Base-by-base conservation (phyloP, 192 early-diverging fungal species). In the Backusella australiensis region DNA sequence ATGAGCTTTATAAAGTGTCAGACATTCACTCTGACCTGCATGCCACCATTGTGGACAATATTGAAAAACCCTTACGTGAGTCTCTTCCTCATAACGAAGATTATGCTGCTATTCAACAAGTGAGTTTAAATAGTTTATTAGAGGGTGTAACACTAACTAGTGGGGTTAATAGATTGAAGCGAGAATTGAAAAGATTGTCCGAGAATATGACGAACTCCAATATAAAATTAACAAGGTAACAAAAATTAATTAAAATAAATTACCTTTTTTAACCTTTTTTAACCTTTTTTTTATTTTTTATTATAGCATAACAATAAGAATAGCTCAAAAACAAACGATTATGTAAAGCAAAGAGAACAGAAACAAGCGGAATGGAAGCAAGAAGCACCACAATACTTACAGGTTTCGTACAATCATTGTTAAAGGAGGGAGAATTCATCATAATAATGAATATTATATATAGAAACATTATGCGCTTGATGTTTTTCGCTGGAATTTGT, bases 11-110 rank as follows among this genome's bases (percentile, higher is more conserved):
- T 5, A 76, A 80, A 44, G 68, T 77, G 44, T 46, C 76, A 21
- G 71, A 32, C 32, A 78, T 81, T 29, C 84, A 85, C 44, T 21
- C 73, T 52, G 42, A 74, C 67, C 73, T 87, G 72, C 52, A 83
- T 49, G n/a, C 66, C 11, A 78, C 78, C 39, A 79, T 82, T 36
- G n/a, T 34, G 26, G 78, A 90, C 34, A 78, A 85, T 36, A 71
- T 88, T 35, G 84, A 83, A 72, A 26, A 41, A 12, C 79, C 81
- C 3, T 46, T 85, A 69, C 78, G 84, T 17, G 23, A 69, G 11
- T 42, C 44, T n/a, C 23, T 79, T 29, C 29, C 17, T 29, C 36
- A 73, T n/a, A 67, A 77, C 52, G 66, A 32, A 21, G 75, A 67
- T 39, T 74, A 76, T 53, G 23, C 59, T 41, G 46, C 36, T 41